These are phyloP conservation scores for Eucommia ulmoides DNA, from an alignment of 257 asterid genomes.

Conservation along the genomic window DNA sequence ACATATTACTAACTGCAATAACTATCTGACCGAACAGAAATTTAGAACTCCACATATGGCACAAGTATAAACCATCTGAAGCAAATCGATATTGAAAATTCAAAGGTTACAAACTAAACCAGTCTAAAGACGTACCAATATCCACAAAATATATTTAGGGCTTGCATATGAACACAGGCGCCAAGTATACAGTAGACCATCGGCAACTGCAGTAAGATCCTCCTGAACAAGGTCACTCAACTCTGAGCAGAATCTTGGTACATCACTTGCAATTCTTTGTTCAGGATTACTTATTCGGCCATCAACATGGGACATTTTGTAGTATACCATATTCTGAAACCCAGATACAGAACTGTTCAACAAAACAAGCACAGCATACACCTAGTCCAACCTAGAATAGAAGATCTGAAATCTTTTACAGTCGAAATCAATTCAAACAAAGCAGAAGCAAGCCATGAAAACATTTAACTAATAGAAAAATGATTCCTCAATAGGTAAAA, in stretches of 20 bases:
- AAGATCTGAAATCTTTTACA: too few species aligned
- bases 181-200: conserved; percentile 91
- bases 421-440: not conserved
- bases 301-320: conserved; percentile 96
- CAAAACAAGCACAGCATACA: not conserved
- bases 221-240: conserved; percentile 98
- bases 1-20: not conserved
- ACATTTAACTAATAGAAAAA: not conserved
- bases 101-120: too few species aligned
- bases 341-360: conserved; percentile 11
- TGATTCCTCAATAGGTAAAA: too few species aligned
- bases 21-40: not conserved
- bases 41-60: conserved; percentile 6
- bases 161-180: conserved; percentile 98
- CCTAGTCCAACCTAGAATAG: not conserved
- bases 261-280: conserved; percentile 96
- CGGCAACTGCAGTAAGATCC: conserved; percentile 84
- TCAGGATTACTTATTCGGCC: conserved; percentile 93
- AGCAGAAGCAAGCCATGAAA: not conserved
- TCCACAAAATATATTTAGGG: conserved; percentile 94
- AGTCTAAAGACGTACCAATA: conserved; percentile 56
- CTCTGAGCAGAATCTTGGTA: conserved; percentile 91
- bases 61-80: not conserved
- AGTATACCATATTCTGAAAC: conserved; percentile 91
- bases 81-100: not conserved